Evolutionary conservation across 108 stramenopile genomes (phyloP), one percentile per base, ranked within the genome.

Genomic region (Mediolabrus comicus): DNA sequence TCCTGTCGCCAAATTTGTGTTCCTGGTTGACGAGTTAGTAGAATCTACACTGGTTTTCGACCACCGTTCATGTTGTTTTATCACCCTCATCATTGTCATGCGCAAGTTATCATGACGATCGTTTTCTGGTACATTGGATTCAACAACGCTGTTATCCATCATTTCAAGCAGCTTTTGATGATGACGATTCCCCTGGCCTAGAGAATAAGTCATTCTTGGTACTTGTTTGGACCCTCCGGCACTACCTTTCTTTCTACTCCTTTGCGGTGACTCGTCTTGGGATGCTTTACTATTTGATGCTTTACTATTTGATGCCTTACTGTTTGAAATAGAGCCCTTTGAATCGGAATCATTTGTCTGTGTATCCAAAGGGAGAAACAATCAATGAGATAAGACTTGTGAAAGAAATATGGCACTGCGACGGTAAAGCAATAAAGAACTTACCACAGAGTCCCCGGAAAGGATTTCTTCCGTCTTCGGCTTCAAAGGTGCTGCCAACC

Each of bases 401-500:
- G n/a, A n/a, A n/a, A 24, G 17, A 24, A 22, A 9, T 49, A 22
- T 22, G 19, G 22, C 22, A 49, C 17, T 22, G 22, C 4, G 0
- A 22, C 22, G 22, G 8, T 17, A 24, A 24, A 19, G 22, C 22
- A 24, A 51, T 43, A 27, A 64, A 26, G 19, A 29, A 67, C 77
- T 73, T 69, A 79, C 75, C 24, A 49, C 59, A 33, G 64, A 72
- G 11, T 84, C 83, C 32, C 46, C 69, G 17, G 55, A 46, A 17
- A 83, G 69, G 35, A 65, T 43, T 26, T 66, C 62, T 56, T 70
- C 49, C 16, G 87, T 75, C 46, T 74, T 72, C 1, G 90, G 88
- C 19, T 59, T 35, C 33, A 87, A 76, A 0, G 92, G 92, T 25
- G 79, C 85, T 36, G 72, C 55, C 7, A 88, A 69, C 36, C 71